phyloP scores from a whole-genome alignment of 176 grass and related monocot species.

The Eremochloa ophiuroides region DNA sequence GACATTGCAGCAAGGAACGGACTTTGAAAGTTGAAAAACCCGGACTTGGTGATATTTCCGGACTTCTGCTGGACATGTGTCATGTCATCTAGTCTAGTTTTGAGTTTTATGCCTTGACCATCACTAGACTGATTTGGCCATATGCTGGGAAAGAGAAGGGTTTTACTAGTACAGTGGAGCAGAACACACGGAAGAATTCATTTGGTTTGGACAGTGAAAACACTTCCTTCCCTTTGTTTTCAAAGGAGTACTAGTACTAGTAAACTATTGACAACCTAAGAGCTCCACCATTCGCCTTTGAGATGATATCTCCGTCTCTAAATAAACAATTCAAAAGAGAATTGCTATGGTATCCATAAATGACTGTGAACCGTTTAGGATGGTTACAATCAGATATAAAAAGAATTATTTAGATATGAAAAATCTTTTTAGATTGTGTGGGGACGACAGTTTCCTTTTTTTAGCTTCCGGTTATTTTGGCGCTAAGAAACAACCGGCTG shows the following conservation, averaged over 20 bases:
- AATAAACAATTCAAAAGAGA: too few relatives aligned
- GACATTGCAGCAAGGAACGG: not conserved
- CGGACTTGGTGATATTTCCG: not conserved
- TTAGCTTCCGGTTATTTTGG: too few relatives aligned
- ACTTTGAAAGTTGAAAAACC: not conserved
- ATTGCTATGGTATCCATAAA: too few relatives aligned
- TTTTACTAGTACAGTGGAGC: not conserved
- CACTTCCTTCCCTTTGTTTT: not conserved
- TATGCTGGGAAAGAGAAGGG: not conserved
- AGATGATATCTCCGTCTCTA: too few relatives aligned
- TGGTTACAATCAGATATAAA: too few relatives aligned
- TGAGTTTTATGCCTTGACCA: conserved; percentile 2
- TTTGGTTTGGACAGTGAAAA: not conserved
- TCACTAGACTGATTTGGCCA: not conserved
- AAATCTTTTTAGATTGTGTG: too few relatives aligned
- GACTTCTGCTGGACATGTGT: not conserved
- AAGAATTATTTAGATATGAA: too few relatives aligned
- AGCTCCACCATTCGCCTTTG: not conserved
- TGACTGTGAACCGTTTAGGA: too few relatives aligned
- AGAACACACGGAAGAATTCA: not conserved
- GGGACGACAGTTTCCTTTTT: too few relatives aligned
- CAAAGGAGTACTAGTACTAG: not conserved
- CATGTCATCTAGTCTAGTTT: not conserved
- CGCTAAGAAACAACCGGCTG: too few relatives aligned
- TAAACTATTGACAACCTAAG: not conserved